Evolutionary conservation across 176 grass and related monocot genomes (phyloP), one percentile per base, ranked within the genome.

Genomic region (Calamus simplicifolius): DNA sequence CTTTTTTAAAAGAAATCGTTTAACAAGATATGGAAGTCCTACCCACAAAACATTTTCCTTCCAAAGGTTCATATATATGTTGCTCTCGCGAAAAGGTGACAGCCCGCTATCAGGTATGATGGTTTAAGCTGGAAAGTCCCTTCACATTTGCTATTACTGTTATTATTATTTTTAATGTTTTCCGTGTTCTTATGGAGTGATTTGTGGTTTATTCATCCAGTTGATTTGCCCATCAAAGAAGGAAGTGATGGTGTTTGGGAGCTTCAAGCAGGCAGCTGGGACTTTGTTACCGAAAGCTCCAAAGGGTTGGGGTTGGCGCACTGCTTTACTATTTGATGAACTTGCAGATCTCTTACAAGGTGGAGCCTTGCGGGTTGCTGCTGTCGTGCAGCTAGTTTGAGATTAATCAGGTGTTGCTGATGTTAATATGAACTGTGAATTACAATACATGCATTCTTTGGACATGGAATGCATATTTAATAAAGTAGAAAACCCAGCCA

Each of bases 221-320:
- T 81, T 98, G 78, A 92, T 98, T 57, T 98, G 87, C 52, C 93
- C 93, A 69, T 98, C 87, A 18, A 92, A 98, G 73, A 82, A 87
- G 27, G 87, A 98, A 50, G 81, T 92, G 7, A 85, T 98, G 87
- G 81, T 85, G 63, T 91, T 91, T 58, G 93, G 93, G 69, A 88
- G 78, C 65, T 83, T 97, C 48, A 97, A 97, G 76, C 92, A 91
- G 67, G 80, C 92, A 1, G 92, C n/a, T n/a, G n/a, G 93, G 30
- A 97, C 93, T 1, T 73, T 97, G n/a, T 51, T 97, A 29, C 93
- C 93, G 3, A 97, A 97, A 63, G 84, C 93, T 55, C 93, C 87
- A 8, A 97, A 97, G 69, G 93, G 93, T 15, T 97, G 93, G 93
- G 93, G 93, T 59, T 97, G 93, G 93, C 93, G 87, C 63, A 97